Evolutionary conservation across 106 monocot genomes (phyloP), one percentile per base, ranked within the genome.

Genomic region (Phalaenopsis equestris): DNA sequence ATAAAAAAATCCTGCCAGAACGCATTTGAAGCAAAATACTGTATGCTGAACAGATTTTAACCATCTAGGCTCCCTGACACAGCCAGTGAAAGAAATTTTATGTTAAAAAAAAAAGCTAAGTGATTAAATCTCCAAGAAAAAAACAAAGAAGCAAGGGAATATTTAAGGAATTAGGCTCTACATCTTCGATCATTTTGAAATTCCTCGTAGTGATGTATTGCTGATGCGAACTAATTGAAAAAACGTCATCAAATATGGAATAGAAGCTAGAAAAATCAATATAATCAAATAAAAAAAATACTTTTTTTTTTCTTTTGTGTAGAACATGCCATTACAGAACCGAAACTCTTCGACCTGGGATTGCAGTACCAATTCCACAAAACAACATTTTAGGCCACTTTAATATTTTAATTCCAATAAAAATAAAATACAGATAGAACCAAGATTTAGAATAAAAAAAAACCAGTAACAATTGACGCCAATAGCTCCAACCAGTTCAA

Each of bases 1-100:
- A 90, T 90, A 87, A 80, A 93, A 47, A 78, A 78, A 17, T 61
- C 41, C 42, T 74, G 65, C 76, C 15, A 56, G 75, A 74, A 85
- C 81, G 82, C 84, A 90, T 86, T 81, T 74, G 82, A 37, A 75
- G 19, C 45, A 8, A 68, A 75, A 78, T 70, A 19, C 15, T 30
- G 9, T 6, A 38, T 23, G 8, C 49, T 14, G 19, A 16, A 76
- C 48, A 52, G 30, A 3, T 2, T 3, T 6, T 49, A 42, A 47
- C 10, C 30, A 17, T n/a, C 46, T 6, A 19, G 45, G 14, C 43
- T 19, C 45, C 43, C 21, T 6, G 74, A 74, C 17, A 43, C 41
- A 8, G 16, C 43, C 43, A 19, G 17, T 43, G 6, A 74, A 74
- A 43, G 36, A 19, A 70, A 38, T 39, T 39, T 70, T 11, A 70